phyloP scores from a whole-genome alignment of 2,329 filamentous ascomycete genomes.

The Zasmidium citrigriseum region DNA sequence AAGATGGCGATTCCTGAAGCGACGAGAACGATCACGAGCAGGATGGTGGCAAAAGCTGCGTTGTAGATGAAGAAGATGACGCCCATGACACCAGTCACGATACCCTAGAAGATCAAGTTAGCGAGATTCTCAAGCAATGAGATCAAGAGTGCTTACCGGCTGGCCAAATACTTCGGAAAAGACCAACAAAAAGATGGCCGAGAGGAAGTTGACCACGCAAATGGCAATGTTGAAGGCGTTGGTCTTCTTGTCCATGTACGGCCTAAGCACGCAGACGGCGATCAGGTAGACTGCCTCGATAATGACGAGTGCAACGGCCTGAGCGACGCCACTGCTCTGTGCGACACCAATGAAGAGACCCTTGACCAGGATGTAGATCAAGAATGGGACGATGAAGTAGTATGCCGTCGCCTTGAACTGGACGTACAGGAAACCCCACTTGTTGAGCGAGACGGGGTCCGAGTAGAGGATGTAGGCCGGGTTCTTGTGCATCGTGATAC shows the following conservation, averaged over 20 bases:
- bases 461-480: slow-evolving; percentile 96
- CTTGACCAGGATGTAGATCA: slow-evolving; percentile 82
- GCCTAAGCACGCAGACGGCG: slow-evolving; percentile 74
- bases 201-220: slow-evolving; percentile 84
- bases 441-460: slow-evolving; percentile 89
- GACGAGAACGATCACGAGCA: slow-evolving; percentile 79
- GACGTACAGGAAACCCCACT: slow-evolving; percentile 97
- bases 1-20: slow-evolving; percentile 77
- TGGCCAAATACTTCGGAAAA: slow-evolving; percentile 86
- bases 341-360: slow-evolving; percentile 83
- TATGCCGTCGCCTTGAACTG: slow-evolving; percentile 95
- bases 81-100: slow-evolving; percentile 86
- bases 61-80: slow-evolving; percentile 89
- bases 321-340: slow-evolving; percentile 69
- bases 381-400: slow-evolving; percentile 84
- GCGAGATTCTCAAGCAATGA: neutral
- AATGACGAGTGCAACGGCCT: slow-evolving; percentile 79
- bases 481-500: slow-evolving; percentile 89
- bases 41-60: slow-evolving; percentile 76
- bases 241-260: slow-evolving; percentile 99
- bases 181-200: slow-evolving; percentile 83
- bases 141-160: slow-evolving; percentile 55
- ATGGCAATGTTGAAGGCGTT: slow-evolving; percentile 97
- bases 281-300: slow-evolving; percentile 80
- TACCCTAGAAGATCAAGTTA: slow-evolving; percentile 45